phyloP scores from a whole-genome alignment of 306 rosid species.

The Prunus armeniaca region DNA sequence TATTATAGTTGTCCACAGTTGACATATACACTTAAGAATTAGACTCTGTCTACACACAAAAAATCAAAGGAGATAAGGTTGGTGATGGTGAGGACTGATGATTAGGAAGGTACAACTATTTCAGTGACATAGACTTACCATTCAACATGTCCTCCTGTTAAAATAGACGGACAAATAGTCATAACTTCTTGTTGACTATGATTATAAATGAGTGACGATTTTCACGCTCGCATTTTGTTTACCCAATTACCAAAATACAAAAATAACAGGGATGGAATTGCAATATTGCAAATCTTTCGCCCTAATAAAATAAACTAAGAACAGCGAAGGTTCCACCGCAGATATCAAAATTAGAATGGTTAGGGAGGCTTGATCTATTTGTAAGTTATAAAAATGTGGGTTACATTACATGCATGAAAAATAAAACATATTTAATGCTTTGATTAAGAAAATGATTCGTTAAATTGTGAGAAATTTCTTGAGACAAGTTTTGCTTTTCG shows the following conservation, averaged over 20 bases:
- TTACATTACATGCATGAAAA: neutral
- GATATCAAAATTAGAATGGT: too few relatives aligned
- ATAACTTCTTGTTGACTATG: neutral
- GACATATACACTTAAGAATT: neutral
- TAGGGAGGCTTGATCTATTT: neutral
- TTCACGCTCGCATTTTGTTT: too few relatives aligned
- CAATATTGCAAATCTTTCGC: too few relatives aligned
- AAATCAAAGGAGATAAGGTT: neutral
- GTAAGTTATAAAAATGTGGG: neutral
- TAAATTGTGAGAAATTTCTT: neutral
- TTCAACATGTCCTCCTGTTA: neutral
- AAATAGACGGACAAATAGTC: neutral
- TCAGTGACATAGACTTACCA: neutral
- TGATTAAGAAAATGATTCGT: slow-evolving; percentile 17
- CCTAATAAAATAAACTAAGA: too few relatives aligned
- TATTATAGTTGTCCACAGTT: neutral
- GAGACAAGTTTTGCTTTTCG: slow-evolving; percentile 8
- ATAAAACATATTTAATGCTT: neutral
- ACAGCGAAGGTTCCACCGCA: too few relatives aligned
- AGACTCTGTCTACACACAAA: neutral
- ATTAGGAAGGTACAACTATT: slow-evolving; percentile 3
- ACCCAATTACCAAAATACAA: too few relatives aligned
- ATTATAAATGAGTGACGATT: neutral
- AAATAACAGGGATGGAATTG: too few relatives aligned
- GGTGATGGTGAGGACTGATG: slow-evolving; percentile 10